These are phyloP conservation scores for Pulicaria dysenterica DNA, from an alignment of 129 eudicot genomes.

Conservation along the genomic window DNA sequence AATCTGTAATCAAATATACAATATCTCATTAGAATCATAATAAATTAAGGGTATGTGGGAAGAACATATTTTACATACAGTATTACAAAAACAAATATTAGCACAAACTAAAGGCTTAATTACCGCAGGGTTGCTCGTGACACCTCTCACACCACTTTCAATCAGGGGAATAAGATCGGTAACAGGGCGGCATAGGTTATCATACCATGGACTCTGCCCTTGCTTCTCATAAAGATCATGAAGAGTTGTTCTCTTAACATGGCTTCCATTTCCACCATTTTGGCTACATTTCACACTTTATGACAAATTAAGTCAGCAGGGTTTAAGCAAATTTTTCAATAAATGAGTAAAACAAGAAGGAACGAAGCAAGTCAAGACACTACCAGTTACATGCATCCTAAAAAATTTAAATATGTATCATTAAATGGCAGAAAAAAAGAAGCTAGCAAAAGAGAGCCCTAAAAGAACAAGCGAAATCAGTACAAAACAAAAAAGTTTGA, in stretches of 20 bases:
- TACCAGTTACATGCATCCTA: constrained; percentile 15
- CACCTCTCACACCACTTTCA: constrained; percentile 94
- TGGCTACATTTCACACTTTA: constrained; percentile 71
- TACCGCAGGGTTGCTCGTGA: constrained; percentile 99
- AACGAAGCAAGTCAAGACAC: not conserved
- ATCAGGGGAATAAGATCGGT: constrained; percentile 91
- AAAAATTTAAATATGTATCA: not conserved
- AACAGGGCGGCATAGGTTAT: constrained; percentile 95
- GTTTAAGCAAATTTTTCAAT: not conserved
- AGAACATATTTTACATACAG: constrained; percentile 3
- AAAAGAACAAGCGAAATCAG: not conserved
- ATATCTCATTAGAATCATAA: not conserved
- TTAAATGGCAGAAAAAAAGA: not conserved
- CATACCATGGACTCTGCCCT: constrained; percentile 99
- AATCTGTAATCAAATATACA: constrained; percentile 55
- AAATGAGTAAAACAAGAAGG: not conserved
- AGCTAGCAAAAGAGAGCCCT: not conserved
- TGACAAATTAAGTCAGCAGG: constrained; percentile 16
- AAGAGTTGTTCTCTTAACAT: constrained; percentile 72
- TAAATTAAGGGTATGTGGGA: not conserved
- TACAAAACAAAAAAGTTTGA: constrained; percentile 22
- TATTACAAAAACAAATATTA: constrained; percentile 11
- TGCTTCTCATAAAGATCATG: constrained; percentile 93
- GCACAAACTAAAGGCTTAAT: not conserved
- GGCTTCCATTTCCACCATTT: constrained; percentile 71